These are phyloP conservation scores for Akanthomyces uredinophilus DNA, from an alignment of 2,329 filamentous ascomycete genomes.

Conservation along the genomic window DNA sequence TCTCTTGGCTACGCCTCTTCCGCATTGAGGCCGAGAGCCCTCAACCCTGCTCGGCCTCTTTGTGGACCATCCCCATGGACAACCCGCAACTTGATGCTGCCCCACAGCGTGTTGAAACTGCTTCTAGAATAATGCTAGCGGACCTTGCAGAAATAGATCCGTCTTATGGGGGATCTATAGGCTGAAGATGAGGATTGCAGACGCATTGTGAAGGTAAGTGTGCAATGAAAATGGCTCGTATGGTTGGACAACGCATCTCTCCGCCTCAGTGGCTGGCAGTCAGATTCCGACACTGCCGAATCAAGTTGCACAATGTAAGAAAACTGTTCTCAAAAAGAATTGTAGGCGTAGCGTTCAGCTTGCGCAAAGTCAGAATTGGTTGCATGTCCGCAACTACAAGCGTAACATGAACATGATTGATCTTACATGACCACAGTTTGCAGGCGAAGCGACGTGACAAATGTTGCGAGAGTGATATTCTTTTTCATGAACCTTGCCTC, in stretches of 20 bases:
- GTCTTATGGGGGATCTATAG: background rate
- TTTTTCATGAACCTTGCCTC: too few relatives aligned
- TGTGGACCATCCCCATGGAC: conserved; percentile 2
- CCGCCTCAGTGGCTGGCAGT: too few relatives aligned
- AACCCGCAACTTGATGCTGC: background rate
- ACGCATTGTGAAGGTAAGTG: background rate
- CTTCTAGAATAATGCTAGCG: background rate
- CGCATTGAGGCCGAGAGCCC: background rate
- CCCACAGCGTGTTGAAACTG: background rate
- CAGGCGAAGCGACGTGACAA: too few relatives aligned
- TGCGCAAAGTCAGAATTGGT: too few relatives aligned
- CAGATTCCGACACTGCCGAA: too few relatives aligned
- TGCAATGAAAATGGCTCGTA: background rate
- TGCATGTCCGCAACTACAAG: too few relatives aligned
- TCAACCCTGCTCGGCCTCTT: conserved; percentile 1
- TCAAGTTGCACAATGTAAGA: too few relatives aligned
- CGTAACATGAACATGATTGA: too few relatives aligned
- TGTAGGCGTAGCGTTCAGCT: too few relatives aligned
- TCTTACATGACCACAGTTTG: too few relatives aligned
- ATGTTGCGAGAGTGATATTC: too few relatives aligned
- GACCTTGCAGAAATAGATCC: background rate
- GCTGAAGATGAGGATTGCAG: background rate
- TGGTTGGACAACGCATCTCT: background rate
- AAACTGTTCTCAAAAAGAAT: too few relatives aligned
- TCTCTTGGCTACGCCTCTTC: background rate